phyloP scores from a whole-genome alignment of 176 grass and related monocot species.

The Panicum miliaceum region DNA sequence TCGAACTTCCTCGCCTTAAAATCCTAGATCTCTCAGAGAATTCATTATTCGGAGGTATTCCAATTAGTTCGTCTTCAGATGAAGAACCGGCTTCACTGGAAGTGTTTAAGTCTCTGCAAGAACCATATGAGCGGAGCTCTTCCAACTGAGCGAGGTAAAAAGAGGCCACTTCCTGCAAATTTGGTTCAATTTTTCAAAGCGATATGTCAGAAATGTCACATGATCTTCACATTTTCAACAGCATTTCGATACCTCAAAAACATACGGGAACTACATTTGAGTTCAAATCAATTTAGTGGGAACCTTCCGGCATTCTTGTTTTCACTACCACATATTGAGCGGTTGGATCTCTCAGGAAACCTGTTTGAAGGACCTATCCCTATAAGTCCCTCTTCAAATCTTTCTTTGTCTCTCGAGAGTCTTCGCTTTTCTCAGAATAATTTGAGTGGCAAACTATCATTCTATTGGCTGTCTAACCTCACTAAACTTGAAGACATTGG shows the following conservation, averaged over 20 bases:
- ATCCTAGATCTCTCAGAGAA: background rate
- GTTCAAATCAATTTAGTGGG: background rate
- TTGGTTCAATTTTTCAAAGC: background rate
- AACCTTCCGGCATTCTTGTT: background rate
- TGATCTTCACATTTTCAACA: background rate
- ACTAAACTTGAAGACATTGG: constrained; percentile 11
- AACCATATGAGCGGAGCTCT: background rate
- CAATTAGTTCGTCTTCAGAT: background rate
- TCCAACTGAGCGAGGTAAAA: background rate
- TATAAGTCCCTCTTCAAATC: background rate
- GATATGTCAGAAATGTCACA: background rate
- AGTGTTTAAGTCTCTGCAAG: background rate
- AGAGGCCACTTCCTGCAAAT: background rate
- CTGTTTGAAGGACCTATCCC: constrained; percentile 33
- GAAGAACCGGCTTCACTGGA: background rate
- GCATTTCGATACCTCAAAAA: background rate
- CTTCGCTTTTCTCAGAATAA: background rate
- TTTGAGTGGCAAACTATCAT: constrained; percentile 2
- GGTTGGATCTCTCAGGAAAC: constrained; percentile 25
- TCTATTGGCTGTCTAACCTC: background rate
- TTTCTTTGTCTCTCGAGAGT: background rate
- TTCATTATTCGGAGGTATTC: constrained; percentile 19
- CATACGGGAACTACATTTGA: constrained; percentile 8
- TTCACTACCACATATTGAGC: constrained; percentile 18
- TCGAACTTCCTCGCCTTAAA: constrained; percentile 18